A percentile compares a stretch with the other conserved stretches of the same genome.
Evolutionary conservation across 2,329 filamentous ascomycete genomes (phyloP).

Genomic region (Albifimbria verrucaria): DNA sequence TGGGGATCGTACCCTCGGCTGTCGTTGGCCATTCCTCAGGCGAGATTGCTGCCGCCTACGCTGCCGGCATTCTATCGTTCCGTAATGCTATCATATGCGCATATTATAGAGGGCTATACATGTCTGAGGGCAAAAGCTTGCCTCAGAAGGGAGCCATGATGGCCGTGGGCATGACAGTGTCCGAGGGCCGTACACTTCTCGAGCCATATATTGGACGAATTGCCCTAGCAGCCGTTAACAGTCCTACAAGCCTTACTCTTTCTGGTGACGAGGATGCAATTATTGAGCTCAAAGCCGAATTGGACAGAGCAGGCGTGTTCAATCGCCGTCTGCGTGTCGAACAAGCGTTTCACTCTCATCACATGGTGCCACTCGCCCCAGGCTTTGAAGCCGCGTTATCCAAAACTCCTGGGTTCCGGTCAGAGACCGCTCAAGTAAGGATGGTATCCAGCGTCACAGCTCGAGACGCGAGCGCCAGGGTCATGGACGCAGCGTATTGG

Average conservation of each 20-base stretch:
- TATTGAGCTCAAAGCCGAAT: neutral
- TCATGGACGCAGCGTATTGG: constrained; percentile 17
- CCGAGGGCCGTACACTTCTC: neutral
- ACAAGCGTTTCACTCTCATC: neutral
- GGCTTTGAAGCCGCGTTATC: constrained; percentile 13
- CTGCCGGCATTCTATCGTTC: neutral
- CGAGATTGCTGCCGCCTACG: neutral
- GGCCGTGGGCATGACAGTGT: neutral
- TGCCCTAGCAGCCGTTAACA: neutral
- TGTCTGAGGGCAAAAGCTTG: neutral
- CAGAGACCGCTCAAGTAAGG: neutral
- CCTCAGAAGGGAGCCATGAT: neutral
- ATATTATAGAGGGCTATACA: neutral
- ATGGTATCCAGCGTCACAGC: constrained; percentile 3
- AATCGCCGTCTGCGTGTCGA: neutral
- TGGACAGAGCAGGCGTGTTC: constrained; percentile 1
- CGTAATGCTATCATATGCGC: neutral
- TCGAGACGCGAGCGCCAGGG: neutral
- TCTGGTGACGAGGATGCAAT: neutral
- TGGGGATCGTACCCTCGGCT: neutral
- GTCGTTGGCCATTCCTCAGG: neutral
- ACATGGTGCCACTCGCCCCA: neutral
- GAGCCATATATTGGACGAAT: neutral
- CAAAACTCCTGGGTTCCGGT: neutral
- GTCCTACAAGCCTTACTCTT: neutral